Percentiles rank a stretch among this genome's conserved stretches.
Conservation (phyloP, 2,329 filamentous ascomycete species). For the Emmonsia crescens region DNA sequence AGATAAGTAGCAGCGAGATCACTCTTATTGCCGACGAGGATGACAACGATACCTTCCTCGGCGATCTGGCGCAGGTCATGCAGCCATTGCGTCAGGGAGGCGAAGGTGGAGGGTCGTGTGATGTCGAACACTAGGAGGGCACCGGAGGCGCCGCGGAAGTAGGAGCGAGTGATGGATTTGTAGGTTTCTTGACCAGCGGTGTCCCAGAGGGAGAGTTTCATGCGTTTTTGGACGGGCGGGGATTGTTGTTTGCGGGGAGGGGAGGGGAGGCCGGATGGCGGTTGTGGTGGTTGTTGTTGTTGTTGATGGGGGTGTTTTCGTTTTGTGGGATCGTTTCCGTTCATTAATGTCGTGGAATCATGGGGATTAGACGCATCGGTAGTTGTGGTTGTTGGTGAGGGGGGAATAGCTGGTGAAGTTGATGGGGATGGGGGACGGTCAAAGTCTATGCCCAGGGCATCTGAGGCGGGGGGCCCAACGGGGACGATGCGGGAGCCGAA, state of each 20-base stretch:
- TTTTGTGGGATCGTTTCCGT: slow-evolving; percentile 3
- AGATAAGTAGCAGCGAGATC: slow-evolving; percentile 55
- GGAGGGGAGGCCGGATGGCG: slow-evolving; percentile 22
- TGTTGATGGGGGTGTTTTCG: slow-evolving; percentile 6
- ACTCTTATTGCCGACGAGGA: slow-evolving; percentile 90
- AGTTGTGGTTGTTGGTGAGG: slow-evolving; percentile 5
- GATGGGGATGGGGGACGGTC: slow-evolving; percentile 8
- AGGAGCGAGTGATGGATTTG: slow-evolving; percentile 88
- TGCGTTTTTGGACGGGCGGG: slow-evolving; percentile 51
- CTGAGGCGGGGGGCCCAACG: slow-evolving; percentile 69
- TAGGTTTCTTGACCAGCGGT: slow-evolving; percentile 96
- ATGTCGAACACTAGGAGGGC: slow-evolving; percentile 92
- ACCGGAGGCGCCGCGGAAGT: slow-evolving; percentile 72
- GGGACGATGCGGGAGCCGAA: slow-evolving; percentile 89
- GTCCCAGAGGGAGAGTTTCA: slow-evolving; percentile 93
- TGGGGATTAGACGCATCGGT: slow-evolving; percentile 5
- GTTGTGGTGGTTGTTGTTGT: slow-evolving; percentile 11
- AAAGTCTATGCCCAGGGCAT: slow-evolving; percentile 45
- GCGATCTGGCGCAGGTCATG: slow-evolving; percentile 89
- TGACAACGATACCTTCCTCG: slow-evolving; percentile 87
- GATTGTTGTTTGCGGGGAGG: slow-evolving; percentile 28
- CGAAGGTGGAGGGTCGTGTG: slow-evolving; percentile 70
- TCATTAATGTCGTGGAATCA: neutral
- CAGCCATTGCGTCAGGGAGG: slow-evolving; percentile 84
- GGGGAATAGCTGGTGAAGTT: slow-evolving; percentile 2